Percentiles rank a stretch among this genome's conserved stretches.
Conservation (phyloP, 805 yeast species). For the Allodekkera sacchari region DNA sequence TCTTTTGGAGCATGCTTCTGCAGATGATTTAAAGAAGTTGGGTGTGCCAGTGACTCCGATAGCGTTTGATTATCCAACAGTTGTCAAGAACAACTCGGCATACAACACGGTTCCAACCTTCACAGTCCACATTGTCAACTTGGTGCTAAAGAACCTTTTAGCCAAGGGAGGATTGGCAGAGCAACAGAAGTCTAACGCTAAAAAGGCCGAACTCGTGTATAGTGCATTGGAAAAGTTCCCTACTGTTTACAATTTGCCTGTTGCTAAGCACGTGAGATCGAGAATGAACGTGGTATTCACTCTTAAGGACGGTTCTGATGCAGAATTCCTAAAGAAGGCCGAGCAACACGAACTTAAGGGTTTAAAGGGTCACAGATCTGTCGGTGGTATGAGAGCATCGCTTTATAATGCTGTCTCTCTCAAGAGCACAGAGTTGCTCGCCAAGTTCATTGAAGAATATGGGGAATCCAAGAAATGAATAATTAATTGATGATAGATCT, state of each 20-base stretch:
- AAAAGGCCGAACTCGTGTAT: constrained; percentile 62
- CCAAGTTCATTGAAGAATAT: constrained; percentile 50
- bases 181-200: constrained; percentile 48
- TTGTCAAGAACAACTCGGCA: constrained; percentile 81
- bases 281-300: constrained; percentile 93
- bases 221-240: constrained; percentile 57
- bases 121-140: constrained; percentile 76
- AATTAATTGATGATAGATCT: no score
- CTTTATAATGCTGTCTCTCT: constrained; percentile 79
- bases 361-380: constrained; percentile 92
- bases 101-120: constrained; percentile 95
- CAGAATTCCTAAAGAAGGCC: constrained; percentile 64
- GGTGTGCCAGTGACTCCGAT: constrained; percentile 81
- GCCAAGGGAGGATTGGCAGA: constrained; percentile 61
- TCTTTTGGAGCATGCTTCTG: constrained; percentile 59
- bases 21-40: constrained; percentile 47
- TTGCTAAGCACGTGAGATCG: constrained; percentile 57
- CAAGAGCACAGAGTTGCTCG: constrained; percentile 49
- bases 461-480: constrained; percentile 31
- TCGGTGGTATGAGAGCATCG: constrained; percentile 94
- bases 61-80: constrained; percentile 81
- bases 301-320: constrained; percentile 51
- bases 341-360: constrained; percentile 55
- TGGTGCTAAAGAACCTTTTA: constrained; percentile 61
- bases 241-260: constrained; percentile 59